Conservation (phyloP, 805 yeast species). For the Hanseniaspora jakobsenii region DNA sequence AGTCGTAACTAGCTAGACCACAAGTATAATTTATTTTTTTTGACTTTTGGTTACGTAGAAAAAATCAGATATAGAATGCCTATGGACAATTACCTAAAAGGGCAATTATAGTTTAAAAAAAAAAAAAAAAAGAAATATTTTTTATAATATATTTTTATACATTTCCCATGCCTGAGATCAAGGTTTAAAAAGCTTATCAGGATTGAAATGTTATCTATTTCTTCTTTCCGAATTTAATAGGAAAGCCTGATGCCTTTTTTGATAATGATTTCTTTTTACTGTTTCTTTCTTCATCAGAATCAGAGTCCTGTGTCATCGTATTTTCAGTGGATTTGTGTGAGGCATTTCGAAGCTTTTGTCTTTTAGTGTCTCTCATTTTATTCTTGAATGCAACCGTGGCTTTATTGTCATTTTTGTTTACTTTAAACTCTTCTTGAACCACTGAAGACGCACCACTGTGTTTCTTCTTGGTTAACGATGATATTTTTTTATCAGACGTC, state of each 20-base stretch:
- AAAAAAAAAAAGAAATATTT: constrained; percentile 8
- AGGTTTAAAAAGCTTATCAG: not conserved
- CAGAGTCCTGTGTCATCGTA: not conserved
- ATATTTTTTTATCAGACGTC: constrained; percentile 26
- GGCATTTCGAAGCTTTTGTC: constrained; percentile 19
- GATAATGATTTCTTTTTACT: constrained; percentile 17
- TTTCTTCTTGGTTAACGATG: constrained; percentile 25
- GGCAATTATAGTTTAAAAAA: too few relatives aligned
- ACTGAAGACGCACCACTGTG: constrained; percentile 7
- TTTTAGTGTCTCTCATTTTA: constrained; percentile 24
- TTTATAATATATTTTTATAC: too few relatives aligned
- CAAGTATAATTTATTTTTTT: too few relatives aligned
- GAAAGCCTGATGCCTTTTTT: constrained; percentile 24
- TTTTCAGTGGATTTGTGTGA: too few relatives aligned
- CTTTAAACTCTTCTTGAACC: constrained; percentile 20
- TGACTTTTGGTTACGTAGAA: too few relatives aligned
- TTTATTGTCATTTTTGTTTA: constrained; percentile 26
- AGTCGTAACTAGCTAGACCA: too few relatives aligned
- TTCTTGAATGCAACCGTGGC: constrained; percentile 29
- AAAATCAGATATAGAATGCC: too few relatives aligned
- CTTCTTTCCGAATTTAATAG: constrained; percentile 21
- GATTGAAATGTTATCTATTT: too few relatives aligned
- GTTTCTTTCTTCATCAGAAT: constrained; percentile 17
- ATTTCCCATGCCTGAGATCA: too few relatives aligned
- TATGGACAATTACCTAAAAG: too few relatives aligned